Conservation (phyloP, 257 asterid genomes). For the Nicotiana paniculata region DNA sequence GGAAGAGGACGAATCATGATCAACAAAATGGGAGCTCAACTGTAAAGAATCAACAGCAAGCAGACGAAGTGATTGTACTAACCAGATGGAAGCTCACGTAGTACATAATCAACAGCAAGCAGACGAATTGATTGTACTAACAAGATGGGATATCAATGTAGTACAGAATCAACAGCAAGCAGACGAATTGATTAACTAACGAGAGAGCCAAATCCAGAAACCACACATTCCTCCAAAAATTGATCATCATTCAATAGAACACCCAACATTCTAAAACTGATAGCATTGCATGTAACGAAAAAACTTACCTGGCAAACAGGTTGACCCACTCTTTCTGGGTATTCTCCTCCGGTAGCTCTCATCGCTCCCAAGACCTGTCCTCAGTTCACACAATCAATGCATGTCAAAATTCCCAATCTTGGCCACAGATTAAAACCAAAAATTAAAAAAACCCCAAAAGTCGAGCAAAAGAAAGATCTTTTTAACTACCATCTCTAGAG, state of each 20-base stretch:
- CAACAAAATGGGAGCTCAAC: constrained; percentile 18
- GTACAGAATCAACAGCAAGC: background rate
- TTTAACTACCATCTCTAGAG: background rate
- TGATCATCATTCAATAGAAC: background rate
- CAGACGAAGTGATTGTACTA: constrained; percentile 10
- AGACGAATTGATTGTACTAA: constrained; percentile 1
- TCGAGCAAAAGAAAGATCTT: constrained; percentile 9
- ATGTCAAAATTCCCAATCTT: constrained; percentile 14
- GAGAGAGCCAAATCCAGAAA: background rate
- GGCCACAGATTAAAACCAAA: background rate
- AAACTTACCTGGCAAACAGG: constrained; percentile 72
- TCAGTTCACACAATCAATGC: constrained; percentile 20
- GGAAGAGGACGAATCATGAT: constrained; percentile 24
- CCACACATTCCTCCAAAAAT: background rate
- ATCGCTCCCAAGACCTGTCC: constrained; percentile 61
- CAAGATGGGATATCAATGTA: background rate
- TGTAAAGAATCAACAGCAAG: constrained; percentile 8
- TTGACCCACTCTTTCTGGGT: constrained; percentile 73
- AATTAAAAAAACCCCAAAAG: background rate
- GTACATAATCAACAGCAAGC: constrained; percentile 16
- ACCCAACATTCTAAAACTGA: background rate
- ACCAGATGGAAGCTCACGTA: constrained; percentile 7
- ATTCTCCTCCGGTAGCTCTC: constrained; percentile 58
- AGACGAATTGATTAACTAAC: constrained; percentile 1
- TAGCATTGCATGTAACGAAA: background rate